phyloP scores from a whole-genome alignment of 208 protist species.

The Porcisia hertigi region DNA sequence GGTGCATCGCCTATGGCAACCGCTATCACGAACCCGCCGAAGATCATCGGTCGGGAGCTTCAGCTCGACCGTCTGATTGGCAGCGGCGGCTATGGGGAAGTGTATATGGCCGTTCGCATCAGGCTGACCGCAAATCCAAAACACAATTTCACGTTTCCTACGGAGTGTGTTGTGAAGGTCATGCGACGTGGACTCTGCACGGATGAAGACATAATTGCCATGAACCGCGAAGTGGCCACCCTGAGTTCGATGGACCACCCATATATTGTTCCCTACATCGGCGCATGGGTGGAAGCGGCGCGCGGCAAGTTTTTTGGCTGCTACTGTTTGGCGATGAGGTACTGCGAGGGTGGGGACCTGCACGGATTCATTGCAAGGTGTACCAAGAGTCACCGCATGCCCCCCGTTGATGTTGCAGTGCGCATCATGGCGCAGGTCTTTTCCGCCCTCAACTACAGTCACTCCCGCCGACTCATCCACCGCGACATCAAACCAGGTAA shows the following conservation, averaged over 20 bases:
- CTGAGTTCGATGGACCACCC: slow-evolving; percentile 63
- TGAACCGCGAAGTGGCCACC: slow-evolving; percentile 59
- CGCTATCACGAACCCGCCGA: slow-evolving; percentile 22
- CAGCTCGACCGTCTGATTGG: slow-evolving; percentile 54
- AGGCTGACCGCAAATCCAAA: slow-evolving; percentile 9
- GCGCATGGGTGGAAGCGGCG: slow-evolving; percentile 67
- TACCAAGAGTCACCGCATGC: slow-evolving; percentile 9
- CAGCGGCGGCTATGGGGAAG: slow-evolving; percentile 59
- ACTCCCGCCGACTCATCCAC: slow-evolving; percentile 84
- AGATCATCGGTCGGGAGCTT: slow-evolving; percentile 62
- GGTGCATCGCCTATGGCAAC: background rate
- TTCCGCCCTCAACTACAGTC: slow-evolving; percentile 87
- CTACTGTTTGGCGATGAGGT: slow-evolving; percentile 85
- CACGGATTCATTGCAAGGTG: slow-evolving; percentile 58
- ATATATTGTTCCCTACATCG: slow-evolving; percentile 79
- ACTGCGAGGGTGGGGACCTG: slow-evolving; percentile 85
- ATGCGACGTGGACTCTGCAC: slow-evolving; percentile 55
- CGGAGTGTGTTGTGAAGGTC: slow-evolving; percentile 77
- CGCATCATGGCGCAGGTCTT: slow-evolving; percentile 82
- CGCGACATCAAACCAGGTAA: slow-evolving; percentile 93
- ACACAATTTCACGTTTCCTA: slow-evolving; percentile 43
- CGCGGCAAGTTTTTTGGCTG: slow-evolving; percentile 45
- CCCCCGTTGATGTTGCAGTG: slow-evolving; percentile 54
- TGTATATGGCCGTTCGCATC: slow-evolving; percentile 40
- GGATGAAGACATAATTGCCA: slow-evolving; percentile 28